These are phyloP conservation scores for Aspergillus heteromorphus DNA, from an alignment of 495 filamentous ascomycete genomes.

Conservation along the genomic window DNA sequence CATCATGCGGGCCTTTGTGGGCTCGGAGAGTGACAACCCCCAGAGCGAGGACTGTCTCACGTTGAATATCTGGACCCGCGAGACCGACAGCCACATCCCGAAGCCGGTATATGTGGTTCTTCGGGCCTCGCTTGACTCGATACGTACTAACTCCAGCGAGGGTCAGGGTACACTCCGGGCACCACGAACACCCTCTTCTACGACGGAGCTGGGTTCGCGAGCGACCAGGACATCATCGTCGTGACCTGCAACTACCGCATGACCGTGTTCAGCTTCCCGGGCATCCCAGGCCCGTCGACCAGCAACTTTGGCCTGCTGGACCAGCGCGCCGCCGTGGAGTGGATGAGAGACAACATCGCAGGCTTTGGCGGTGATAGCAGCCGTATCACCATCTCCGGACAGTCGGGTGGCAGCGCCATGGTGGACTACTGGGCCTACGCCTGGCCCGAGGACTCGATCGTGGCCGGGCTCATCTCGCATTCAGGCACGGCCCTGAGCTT, in stretches of 20 bases:
- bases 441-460: neutral
- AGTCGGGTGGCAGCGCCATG: neutral
- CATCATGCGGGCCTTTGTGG: constrained; percentile 23
- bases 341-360: neutral
- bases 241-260: constrained; percentile 46
- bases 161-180: constrained; percentile 24
- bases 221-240: constrained; percentile 36
- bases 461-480: constrained; percentile 33
- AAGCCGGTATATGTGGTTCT: constrained; percentile 36
- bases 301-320: constrained; percentile 34
- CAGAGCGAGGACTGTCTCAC: constrained; percentile 43
- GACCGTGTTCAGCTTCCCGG: constrained; percentile 48
- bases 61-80: constrained; percentile 40
- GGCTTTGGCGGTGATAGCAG: neutral
- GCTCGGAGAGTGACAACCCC: constrained; percentile 11
- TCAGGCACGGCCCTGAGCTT: constrained; percentile 50
- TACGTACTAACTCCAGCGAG: constrained; percentile 9
- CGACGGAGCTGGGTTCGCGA: constrained; percentile 32
- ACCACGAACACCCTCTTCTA: constrained; percentile 35
- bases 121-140: constrained; percentile 35
- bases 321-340: neutral
- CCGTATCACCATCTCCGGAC: neutral
- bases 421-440: neutral
- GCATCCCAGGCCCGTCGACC: constrained; percentile 26
- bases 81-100: constrained; percentile 8